phyloP scores from a whole-genome alignment of 148 eudicot species.

The Tetragonia tetragonoides region DNA sequence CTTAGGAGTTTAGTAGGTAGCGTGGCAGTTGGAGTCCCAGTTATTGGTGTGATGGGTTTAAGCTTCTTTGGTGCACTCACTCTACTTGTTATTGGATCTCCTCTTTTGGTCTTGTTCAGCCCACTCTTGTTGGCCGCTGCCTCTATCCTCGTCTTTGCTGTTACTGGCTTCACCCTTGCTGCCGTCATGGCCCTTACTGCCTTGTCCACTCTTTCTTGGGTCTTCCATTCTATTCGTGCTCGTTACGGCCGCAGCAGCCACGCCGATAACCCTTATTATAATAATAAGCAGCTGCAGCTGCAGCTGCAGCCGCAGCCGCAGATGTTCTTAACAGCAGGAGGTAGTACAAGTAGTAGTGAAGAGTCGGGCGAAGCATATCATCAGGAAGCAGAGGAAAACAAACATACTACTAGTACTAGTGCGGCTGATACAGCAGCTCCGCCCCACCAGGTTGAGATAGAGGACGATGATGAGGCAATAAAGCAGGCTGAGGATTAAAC shows the following conservation, averaged over 20 bases:
- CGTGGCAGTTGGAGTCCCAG: conserved; percentile 10
- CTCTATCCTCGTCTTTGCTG: background rate
- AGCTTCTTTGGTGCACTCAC: background rate
- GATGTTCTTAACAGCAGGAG: too few relatives aligned
- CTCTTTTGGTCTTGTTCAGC: conserved; percentile 5
- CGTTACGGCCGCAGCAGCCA: background rate
- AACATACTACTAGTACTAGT: too few relatives aligned
- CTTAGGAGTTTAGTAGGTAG: conserved; percentile 19
- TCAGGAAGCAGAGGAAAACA: too few relatives aligned
- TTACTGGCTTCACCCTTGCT: conserved; percentile 9
- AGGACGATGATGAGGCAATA: too few relatives aligned
- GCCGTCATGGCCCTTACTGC: conserved; percentile 9
- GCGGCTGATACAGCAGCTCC: too few relatives aligned
- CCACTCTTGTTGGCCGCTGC: background rate
- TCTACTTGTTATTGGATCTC: background rate
- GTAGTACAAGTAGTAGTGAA: too few relatives aligned
- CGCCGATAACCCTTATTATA: too few relatives aligned
- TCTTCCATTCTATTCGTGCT: conserved; percentile 3
- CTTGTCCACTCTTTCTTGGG: background rate
- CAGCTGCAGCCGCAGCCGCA: too few relatives aligned
- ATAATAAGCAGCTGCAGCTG: too few relatives aligned
- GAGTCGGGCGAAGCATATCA: too few relatives aligned
- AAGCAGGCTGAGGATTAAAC: background rate
- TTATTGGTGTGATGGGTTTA: background rate
- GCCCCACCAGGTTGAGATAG: too few relatives aligned